Percentiles rank a stretch among this genome's conserved stretches.
phyloP scores from a whole-genome alignment of 2,329 filamentous ascomycete genomes.

The Stagonosporopsis vannaccii region DNA sequence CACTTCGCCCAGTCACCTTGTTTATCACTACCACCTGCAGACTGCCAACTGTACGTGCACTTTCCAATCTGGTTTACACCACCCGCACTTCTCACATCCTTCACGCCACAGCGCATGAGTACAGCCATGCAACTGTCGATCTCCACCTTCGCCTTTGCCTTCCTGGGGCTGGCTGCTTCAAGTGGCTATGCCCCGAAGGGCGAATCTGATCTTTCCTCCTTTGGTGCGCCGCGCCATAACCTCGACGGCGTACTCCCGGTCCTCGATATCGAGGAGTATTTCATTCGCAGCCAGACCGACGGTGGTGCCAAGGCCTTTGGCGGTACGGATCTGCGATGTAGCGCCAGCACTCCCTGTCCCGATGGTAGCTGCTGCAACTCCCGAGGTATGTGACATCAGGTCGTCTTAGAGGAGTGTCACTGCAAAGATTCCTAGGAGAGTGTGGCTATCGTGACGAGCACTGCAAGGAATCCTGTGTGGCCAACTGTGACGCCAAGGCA shows the following conservation, averaged over 20 bases:
- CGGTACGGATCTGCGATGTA: conserved; percentile 9
- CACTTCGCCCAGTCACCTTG: background rate
- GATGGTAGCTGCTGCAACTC: conserved; percentile 23
- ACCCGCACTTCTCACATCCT: background rate
- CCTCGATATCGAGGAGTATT: conserved; percentile 19
- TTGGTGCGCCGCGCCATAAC: conserved; percentile 16
- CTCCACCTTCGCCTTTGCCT: background rate
- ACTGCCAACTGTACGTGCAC: background rate
- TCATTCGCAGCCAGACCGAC: conserved; percentile 20
- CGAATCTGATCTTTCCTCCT: conserved; percentile 12
- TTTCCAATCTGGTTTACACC: background rate
- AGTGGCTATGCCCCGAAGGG: background rate
- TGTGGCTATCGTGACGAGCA: conserved; percentile 26
- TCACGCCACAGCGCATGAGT: background rate
- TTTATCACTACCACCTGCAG: background rate
- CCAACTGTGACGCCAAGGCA: conserved; percentile 50
- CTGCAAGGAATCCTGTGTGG: conserved; percentile 27
- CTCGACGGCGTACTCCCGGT: conserved; percentile 14
- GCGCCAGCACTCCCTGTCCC: conserved; percentile 14
- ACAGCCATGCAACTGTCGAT: conserved; percentile 10
- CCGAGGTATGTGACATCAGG: conserved; percentile 14
- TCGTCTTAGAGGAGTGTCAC: too few species aligned
- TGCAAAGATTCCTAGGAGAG: conserved; percentile 8
- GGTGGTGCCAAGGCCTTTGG: background rate
- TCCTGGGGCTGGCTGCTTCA: conserved; percentile 8